Evolutionary conservation across 2,329 filamentous ascomycete species (phyloP).

Genomic region (Lachnellula willkommii): DNA sequence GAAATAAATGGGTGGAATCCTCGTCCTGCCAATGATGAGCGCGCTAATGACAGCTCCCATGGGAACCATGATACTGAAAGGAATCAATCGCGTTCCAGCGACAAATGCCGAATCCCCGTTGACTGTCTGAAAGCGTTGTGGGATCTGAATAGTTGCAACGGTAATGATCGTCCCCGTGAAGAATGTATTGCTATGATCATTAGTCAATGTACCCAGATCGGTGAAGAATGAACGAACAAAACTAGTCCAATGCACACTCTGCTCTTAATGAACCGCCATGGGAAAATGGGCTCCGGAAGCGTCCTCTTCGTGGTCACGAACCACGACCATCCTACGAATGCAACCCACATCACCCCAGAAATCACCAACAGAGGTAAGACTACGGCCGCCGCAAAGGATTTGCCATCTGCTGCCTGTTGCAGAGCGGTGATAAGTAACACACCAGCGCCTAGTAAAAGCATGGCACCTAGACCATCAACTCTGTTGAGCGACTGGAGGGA

Average conservation of each 20-base stretch:
- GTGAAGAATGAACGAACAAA: not conserved
- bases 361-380: not conserved
- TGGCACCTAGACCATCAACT: not conserved
- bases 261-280: not conserved
- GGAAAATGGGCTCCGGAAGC: constrained; percentile 1
- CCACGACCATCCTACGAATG: not conserved
- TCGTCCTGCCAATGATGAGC: not conserved
- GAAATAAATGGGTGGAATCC: not conserved
- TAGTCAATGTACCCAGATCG: not conserved
- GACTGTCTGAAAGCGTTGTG: not conserved
- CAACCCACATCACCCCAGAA: not conserved
- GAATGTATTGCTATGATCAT: not conserved
- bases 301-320: not conserved
- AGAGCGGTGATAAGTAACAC: not conserved
- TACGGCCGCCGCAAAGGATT: not conserved
- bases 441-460: not conserved
- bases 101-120: not conserved
- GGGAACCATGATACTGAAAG: not conserved
- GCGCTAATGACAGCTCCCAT: not conserved
- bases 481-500: not conserved
- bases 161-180: not conserved
- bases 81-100: not conserved
- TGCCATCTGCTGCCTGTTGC: not conserved
- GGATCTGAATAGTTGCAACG: not conserved
- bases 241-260: not conserved